Evolutionary conservation across 148 eudicot species (phyloP).

Genomic region (Salicornia ramosissima): DNA sequence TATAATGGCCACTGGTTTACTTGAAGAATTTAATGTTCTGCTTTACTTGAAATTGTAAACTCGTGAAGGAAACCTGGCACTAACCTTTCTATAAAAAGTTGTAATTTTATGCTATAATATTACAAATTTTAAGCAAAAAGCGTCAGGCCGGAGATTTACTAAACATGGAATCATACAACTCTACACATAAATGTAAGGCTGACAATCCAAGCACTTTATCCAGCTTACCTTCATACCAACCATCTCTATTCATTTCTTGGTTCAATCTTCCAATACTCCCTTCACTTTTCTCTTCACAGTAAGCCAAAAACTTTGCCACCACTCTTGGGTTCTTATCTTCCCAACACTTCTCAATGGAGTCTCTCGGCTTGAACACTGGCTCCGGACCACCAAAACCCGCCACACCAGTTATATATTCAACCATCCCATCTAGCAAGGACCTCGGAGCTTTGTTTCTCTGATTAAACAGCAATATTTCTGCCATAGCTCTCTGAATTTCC

Average conservation of each 20-base stretch:
- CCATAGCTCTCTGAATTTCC: conserved; percentile 48
- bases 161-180: conserved; percentile 11
- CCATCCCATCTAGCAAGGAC: conserved; percentile 41
- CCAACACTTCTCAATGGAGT: conserved; percentile 32
- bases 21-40: too few relatives aligned
- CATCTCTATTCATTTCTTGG: conserved; percentile 25
- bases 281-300: conserved; percentile 30
- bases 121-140: too few relatives aligned
- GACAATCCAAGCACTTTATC: conserved; percentile 25
- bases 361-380: conserved; percentile 7
- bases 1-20: too few relatives aligned
- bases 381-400: conserved; percentile 6
- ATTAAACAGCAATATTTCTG: conserved; percentile 38
- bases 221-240: conserved; percentile 36
- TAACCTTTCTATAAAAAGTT: too few relatives aligned
- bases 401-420: conserved; percentile 36
- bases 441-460: conserved; percentile 34
- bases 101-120: too few relatives aligned
- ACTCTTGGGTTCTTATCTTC: conserved; percentile 29
- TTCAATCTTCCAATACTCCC: conserved; percentile 58
- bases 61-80: too few relatives aligned
- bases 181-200: conserved; percentile 24
- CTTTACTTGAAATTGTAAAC: too few relatives aligned
- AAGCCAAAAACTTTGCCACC: conserved; percentile 44
- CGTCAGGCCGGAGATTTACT: too few relatives aligned